Conservation (phyloP, 2,329 filamentous ascomycete species). For the Aureobasidium sp. region DNA sequence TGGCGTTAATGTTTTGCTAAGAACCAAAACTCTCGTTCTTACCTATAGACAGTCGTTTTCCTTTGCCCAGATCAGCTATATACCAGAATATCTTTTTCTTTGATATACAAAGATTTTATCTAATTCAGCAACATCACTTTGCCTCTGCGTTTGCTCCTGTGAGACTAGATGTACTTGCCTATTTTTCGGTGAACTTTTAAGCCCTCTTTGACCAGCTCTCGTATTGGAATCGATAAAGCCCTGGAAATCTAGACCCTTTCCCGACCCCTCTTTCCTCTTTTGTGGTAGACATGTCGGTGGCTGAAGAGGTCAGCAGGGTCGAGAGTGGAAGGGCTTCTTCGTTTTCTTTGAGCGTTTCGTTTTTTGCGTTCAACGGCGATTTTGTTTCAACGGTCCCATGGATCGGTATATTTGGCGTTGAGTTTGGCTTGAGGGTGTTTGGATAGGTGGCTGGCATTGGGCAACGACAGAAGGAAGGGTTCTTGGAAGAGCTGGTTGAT, state of each 20-base stretch:
- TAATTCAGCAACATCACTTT: neutral
- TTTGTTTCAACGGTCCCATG: neutral
- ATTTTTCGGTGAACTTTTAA: no score
- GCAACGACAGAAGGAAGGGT: neutral
- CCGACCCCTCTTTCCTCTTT: neutral
- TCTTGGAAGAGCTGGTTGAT: no score
- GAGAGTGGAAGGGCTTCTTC: neutral
- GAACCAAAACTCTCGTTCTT: neutral
- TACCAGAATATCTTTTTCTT: neutral
- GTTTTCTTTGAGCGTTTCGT: neutral
- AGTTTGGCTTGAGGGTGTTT: neutral
- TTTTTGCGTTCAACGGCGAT: neutral
- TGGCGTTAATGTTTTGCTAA: neutral
- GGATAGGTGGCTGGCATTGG: neutral
- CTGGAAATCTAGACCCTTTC: neutral
- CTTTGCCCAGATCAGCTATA: neutral
- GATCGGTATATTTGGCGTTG: neutral
- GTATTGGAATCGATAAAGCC: neutral
- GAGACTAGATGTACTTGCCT: neutral
- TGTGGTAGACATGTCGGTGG: neutral
- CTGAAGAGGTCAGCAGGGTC: neutral
- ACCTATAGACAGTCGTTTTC: neutral
- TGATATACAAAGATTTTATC: neutral
- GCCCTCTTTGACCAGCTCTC: neutral
- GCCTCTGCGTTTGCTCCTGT: neutral